Base-by-base conservation (phyloP, 2,329 filamentous ascomycete genomes). In the Stemphylium beticola region DNA sequence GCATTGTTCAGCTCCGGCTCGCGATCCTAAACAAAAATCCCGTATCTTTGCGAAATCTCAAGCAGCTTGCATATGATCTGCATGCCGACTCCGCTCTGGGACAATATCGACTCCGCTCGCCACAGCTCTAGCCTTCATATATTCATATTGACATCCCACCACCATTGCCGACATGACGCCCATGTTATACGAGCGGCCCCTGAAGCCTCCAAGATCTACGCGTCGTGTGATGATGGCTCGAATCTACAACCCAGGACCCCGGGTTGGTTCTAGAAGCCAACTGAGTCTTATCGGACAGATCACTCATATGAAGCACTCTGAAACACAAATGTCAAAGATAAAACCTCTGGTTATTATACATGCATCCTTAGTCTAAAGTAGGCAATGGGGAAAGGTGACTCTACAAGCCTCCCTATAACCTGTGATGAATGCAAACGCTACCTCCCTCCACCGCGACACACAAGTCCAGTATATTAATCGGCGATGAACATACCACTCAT, bases 361-460 rank as follows among this genome's bases (percentile, higher is more conserved):
- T 65, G 57, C 59, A 58, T 57, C 54, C 53, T 49, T 53, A 59
- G 49, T 61, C 65, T 68, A 68, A 44, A 48, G 12, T 24, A 58
- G 52, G 62, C 61, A 53, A 57, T 60, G 53, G 65, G 60, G 65
- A 68, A 67, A 68, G 64, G 49, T 59, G 62, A 63, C 65, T 56
- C 55, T 55, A 52, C 33, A 62, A 53, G 56, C 65, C 64, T 67
- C 64, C 65, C 64, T 48, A 44, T 50, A 48, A 46, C 60, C 58
- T 59, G 47, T 53, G 43, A 61, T 56, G 52, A 68, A 65, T 65
- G 60, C 61, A 62, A 65, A 49, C 59, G 44, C 55, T 48, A 58
- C 55, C 48, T 15, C 34, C 43, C 29, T 51, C 50, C 29, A 32
- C 41, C 46, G 24, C 38, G 14, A 37, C 33, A 14, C 41, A 39